Base-by-base conservation (phyloP, 805 yeast genomes). In the Yarrowia phangngaensis region DNA sequence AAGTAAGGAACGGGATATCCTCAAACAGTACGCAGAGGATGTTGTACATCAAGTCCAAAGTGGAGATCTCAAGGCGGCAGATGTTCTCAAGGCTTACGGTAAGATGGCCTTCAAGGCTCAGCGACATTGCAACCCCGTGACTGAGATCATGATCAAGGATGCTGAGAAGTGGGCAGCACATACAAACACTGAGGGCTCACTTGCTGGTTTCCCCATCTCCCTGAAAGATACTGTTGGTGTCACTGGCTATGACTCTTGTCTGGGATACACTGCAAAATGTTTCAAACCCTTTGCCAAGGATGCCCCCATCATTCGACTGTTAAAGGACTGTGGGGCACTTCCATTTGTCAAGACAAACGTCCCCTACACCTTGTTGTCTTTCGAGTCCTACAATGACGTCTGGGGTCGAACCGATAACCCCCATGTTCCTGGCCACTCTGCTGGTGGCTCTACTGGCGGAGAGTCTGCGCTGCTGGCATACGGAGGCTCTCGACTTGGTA, bases 101-200 rank as follows among this genome's bases (percentile, higher is more conserved):
- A 82, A 79, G 57, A 69, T 79, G 51, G 81, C 88, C 2, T 70
- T 79, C 13, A 69, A 77, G 49, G 78, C 81, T 3, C 86, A 84
- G 53, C 79, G 77, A 55, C 72, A 78, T 57, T 50, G 54, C 34
- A 75, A 78, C 53, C 73, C 78, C 58, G 69, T 77, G 23, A 70
- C 80, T 64, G 82, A 80, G 51, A 70, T 84, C 50, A 69, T 83
- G 63, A 73, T 81, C 55, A 72, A 76, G 32, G 84, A 79, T 53
- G 89, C 83, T n/a, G 76, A 72, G 57, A 67, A 79, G 54, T 85
- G 81, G 65, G 76, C 76, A 1, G 70, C 71, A 54, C 62, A 68
- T 13, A 67, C 69, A 40, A 69, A 74, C 46, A 79, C 79, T n/a
- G 64, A 72, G 51, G 80, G 80, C 35, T 79, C 82, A 0, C 66